A percentile compares a stretch with the other conserved stretches of the same genome.
Evolutionary conservation across 1,284 basidiomycete species (phyloP).

Genomic region (Coniferiporia sulphurascens): DNA sequence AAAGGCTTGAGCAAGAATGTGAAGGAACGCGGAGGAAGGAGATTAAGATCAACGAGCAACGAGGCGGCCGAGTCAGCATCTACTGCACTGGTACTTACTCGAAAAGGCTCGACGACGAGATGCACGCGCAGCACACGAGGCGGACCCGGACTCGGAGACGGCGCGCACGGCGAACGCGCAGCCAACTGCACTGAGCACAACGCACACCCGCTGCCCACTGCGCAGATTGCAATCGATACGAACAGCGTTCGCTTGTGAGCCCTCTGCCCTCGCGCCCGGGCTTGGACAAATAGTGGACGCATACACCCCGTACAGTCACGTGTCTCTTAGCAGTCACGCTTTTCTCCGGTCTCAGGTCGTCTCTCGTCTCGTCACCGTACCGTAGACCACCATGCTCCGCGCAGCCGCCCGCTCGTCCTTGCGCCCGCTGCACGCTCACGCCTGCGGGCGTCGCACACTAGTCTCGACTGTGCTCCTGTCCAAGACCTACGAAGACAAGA

Average conservation of each 20-base stretch:
- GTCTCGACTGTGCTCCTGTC: slow-evolving; percentile 67
- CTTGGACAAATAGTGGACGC: too few relatives aligned
- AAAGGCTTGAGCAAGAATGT: slow-evolving; percentile 17
- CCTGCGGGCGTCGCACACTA: slow-evolving; percentile 28
- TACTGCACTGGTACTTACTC: slow-evolving; percentile 1
- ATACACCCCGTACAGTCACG: not conserved
- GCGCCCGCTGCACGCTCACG: not conserved
- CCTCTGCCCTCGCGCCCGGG: not conserved
- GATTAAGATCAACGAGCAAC: slow-evolving; percentile 19
- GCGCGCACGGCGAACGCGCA: slow-evolving; percentile 1
- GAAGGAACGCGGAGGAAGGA: slow-evolving; percentile 20
- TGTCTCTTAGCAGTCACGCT: not conserved
- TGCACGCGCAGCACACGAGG: slow-evolving; percentile 20
- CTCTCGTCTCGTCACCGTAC: not conserved
- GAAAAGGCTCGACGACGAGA: not conserved
- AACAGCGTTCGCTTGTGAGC: not conserved
- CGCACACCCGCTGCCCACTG: slow-evolving; percentile 7
- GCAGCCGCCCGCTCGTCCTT: not conserved
- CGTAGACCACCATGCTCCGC: slow-evolving; percentile 11
- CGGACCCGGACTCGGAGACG: slow-evolving; percentile 11
- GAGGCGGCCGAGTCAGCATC: slow-evolving; percentile 22
- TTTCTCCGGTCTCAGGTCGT: not conserved
- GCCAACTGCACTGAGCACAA: not conserved
- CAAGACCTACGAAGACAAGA: slow-evolving; percentile 60
- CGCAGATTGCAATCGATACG: slow-evolving; percentile 3